Evolutionary conservation across 2,329 filamentous ascomycete genomes (phyloP).

Genomic region (Chaetomiaceae sp.): DNA sequence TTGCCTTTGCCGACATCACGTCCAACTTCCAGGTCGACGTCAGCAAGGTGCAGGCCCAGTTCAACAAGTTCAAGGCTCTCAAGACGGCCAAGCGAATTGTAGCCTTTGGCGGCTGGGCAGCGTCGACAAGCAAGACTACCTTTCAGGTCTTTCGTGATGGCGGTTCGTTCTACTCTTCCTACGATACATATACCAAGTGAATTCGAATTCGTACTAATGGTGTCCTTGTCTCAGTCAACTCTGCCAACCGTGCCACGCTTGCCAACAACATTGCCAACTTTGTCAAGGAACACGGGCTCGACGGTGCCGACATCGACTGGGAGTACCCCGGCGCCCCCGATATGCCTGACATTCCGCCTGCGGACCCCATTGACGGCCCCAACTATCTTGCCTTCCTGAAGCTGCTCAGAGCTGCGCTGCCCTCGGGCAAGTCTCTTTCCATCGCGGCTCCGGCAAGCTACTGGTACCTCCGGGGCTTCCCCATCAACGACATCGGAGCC

Average conservation of each 20-base stretch:
- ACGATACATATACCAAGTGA: no score
- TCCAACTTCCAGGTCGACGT: constrained; percentile 4
- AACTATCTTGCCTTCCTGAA: no score
- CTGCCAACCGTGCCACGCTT: constrained; percentile 25
- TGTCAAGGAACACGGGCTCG: constrained; percentile 35
- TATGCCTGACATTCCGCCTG: constrained; percentile 32
- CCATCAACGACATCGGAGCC: constrained; percentile 24
- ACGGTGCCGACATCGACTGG: constrained; percentile 38
- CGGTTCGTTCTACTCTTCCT: no score
- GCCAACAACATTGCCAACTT: constrained; percentile 36
- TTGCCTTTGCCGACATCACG: constrained; percentile 27
- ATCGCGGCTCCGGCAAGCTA: constrained; percentile 27
- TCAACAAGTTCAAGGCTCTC: constrained; percentile 8
- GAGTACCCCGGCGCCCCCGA: constrained; percentile 37
- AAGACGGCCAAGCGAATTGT: constrained; percentile 19
- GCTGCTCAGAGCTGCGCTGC: constrained; percentile 12
- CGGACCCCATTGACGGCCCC: constrained; percentile 24
- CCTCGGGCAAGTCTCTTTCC: constrained; percentile 26
- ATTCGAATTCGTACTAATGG: no score
- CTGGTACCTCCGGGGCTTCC: constrained; percentile 30
- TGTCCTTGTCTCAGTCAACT: constrained; percentile 7
- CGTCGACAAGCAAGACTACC: no score
- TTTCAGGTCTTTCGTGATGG: no score
- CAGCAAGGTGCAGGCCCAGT: constrained; percentile 1
- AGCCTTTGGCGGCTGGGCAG: no score